Base-by-base conservation (phyloP, 495 filamentous ascomycete genomes). In the Trichocladium uniseriatum region DNA sequence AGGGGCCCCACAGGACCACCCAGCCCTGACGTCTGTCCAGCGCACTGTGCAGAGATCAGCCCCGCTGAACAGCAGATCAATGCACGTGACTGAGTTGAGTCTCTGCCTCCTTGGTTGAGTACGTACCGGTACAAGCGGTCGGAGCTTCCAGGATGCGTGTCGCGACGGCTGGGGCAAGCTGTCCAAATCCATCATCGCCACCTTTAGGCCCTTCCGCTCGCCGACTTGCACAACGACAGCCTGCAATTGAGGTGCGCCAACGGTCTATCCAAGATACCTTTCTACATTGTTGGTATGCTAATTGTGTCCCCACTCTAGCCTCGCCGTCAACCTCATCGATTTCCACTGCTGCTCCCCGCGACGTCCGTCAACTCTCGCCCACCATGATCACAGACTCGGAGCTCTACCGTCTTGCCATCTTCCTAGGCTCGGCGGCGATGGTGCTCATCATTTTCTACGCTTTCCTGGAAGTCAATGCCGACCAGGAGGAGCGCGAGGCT, bases 361-460 rank as follows among this genome's bases (percentile, higher is more conserved):
- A 40, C 28, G 28, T 28, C 41, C 31, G 38, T 9, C 47, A 21
- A 20, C 40, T 29, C 41, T 44, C 42, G n/a, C 36, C 35, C 61
- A 81, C 40, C 35, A 92, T 92, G 87, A 90, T 92, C 65, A 82
- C 85, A 69, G 87, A 92, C 80, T 71, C 81, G 54, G 83, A 89
- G 45, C 80, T 92, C 58, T 86, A 87, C 71, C 75, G 77, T 22
- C 82, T 99, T 19, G 90, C 92, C 68, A 82, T 95, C 63, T 91
- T 95, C 68, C 86, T 97, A 48, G 92, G 94, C 69, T 89, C 81
- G 36, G 76, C 82, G 28, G 80, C 92, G 57, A 92, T 96, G 89
- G 79, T 95, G 45, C 79, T 99, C 54, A 95, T 95, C 40, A 81
- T 97, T 38, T 69, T 95, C 16, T 97, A 97, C 76, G 89, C 95